Percentiles rank a stretch among this genome's conserved stretches.
Evolutionary conservation across 179 eudicot genomes (phyloP).

Genomic region (Actinidia arguta): DNA sequence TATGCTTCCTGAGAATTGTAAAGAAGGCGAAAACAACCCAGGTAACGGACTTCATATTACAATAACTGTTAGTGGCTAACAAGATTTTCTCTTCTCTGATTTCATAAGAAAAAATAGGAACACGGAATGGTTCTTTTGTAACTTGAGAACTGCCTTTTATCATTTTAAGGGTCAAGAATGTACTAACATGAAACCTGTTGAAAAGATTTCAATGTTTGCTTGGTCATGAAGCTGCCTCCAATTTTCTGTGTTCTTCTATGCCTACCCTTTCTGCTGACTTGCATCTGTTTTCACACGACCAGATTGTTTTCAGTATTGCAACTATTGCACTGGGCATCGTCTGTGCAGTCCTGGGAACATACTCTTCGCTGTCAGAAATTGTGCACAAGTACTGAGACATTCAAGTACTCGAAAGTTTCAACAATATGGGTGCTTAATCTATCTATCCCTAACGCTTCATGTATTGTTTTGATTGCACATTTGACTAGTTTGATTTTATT

Average conservation of each 20-base stretch:
- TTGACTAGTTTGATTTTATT: background rate
- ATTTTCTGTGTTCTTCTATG: background rate
- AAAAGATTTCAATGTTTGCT: background rate
- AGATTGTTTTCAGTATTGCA: constrained; percentile 53
- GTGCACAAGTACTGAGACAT: constrained; percentile 31
- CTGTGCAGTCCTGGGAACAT: constrained; percentile 68
- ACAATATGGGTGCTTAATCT: background rate
- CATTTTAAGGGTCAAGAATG: background rate
- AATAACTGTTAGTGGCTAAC: background rate
- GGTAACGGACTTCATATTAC: constrained; percentile 31
- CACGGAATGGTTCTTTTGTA: background rate
- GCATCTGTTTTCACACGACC: constrained; percentile 5
- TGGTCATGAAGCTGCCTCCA: constrained; percentile 2
- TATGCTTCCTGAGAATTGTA: constrained; percentile 59
- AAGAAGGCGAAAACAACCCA: constrained; percentile 62
- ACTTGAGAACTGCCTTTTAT: background rate
- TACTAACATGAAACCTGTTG: background rate
- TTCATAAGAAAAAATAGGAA: background rate
- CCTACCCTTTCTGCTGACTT: background rate
- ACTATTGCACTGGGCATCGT: constrained; percentile 54
- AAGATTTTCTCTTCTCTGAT: background rate
- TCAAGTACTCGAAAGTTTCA: background rate
- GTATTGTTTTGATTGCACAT: background rate
- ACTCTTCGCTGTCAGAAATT: constrained; percentile 53
- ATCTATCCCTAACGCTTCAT: background rate